Base-by-base conservation (phyloP, 257 asterid species). In the Jasminum sambac region DNA sequence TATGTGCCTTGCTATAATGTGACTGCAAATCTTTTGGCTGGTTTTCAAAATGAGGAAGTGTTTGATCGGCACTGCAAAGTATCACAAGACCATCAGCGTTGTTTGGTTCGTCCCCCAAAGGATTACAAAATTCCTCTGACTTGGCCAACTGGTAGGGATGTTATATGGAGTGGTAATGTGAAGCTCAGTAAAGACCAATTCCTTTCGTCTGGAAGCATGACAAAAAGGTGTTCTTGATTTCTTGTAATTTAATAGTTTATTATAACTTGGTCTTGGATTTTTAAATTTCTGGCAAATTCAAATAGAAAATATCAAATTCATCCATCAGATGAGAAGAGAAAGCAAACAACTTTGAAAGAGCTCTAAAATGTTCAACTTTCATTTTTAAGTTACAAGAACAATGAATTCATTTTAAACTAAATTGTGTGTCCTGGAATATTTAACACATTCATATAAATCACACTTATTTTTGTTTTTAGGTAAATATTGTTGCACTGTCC, bases 151-250 rank as follows among this genome's bases (percentile, higher is more conserved):
- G 96, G 99, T 70, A 88, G 92, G 78, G 99, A 91, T 84, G 87
- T 88, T 70, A 84, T 89, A 73, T 91, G 96, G 97, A 89, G 96
- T 62, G 96, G 89, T 72, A 91, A 91, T 79, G 95, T 94, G 79
- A 94, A 88, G 85, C 83, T 94, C 74, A 82, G 95, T 73, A 91
- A 91, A 83, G 98, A 91, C 75, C 99, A 95, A 74, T 95, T 95
- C 80, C 98, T 95, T 82, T 88, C 98, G 67, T 95, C 99, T 1
- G 98, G 99, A 68, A 91, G 95, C 85, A 95, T 88, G 97, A 91
- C 97, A n/a, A 95, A 95, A 84, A 84, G 99, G 99, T 92, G 61
- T 38, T 80, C 66, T 77, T 50, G 13, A 60, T 57, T 65, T 55
- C 61, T 52, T 21, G 61, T 73, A 39, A 30, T 30, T 30, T 1